Conservation (phyloP, 192 early-diverging fungal species). For the Podila epigama region DNA sequence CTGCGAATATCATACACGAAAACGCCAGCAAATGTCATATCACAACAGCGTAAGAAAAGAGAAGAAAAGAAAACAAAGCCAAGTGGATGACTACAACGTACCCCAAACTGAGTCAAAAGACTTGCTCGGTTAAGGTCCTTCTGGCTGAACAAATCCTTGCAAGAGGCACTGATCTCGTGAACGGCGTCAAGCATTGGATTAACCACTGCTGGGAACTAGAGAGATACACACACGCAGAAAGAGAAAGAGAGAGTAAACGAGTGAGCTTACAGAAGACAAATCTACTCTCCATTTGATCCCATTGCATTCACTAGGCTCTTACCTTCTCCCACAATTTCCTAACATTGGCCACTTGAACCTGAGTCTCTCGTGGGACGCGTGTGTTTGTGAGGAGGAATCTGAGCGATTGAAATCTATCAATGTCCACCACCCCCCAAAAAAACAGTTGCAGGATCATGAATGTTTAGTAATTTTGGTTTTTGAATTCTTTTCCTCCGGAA, state of each 20-base stretch:
- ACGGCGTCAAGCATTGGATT: slow-evolving; percentile 75
- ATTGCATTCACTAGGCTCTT: not conserved
- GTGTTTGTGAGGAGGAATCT: slow-evolving; percentile 92
- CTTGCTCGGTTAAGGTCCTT: slow-evolving; percentile 18
- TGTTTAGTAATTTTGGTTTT: not conserved
- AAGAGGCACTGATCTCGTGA: slow-evolving; percentile 58
- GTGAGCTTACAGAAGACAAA: not conserved
- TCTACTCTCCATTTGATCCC: not conserved
- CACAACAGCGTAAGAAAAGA: too few relatives aligned
- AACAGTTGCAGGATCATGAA: not conserved
- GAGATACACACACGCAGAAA: not conserved
- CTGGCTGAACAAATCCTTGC: slow-evolving; percentile 35
- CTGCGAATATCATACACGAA: too few relatives aligned
- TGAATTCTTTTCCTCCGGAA: not conserved
- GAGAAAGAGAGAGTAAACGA: not conserved
- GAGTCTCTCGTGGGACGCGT: slow-evolving; percentile 88
- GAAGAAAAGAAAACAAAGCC: too few relatives aligned
- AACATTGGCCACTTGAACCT: slow-evolving; percentile 83
- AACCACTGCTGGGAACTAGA: slow-evolving; percentile 64
- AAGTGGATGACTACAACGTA: too few relatives aligned
- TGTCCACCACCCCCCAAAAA: not conserved
- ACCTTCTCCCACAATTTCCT: slow-evolving; percentile 61
- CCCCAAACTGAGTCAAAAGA: slow-evolving; percentile 29
- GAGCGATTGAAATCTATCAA: slow-evolving; percentile 64
- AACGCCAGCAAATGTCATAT: too few relatives aligned